Evolutionary conservation across 495 filamentous ascomycete genomes (phyloP).

Genomic region (Terfezia claveryi): DNA sequence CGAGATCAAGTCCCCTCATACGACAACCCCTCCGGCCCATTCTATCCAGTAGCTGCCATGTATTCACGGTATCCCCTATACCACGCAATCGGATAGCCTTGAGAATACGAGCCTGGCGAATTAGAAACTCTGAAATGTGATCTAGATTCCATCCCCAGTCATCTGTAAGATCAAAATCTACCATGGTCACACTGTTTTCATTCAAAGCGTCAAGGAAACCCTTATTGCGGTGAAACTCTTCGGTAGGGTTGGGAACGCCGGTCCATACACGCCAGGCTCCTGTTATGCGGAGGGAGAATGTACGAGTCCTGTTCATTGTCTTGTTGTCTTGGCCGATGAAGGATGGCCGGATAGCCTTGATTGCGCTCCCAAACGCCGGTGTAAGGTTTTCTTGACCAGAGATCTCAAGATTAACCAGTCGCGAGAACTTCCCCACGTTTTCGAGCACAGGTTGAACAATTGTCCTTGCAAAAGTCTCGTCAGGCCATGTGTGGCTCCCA

Average conservation of each 20-base stretch:
- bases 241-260: background rate
- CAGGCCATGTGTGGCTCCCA: background rate
- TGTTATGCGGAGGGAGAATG: background rate
- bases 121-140: background rate
- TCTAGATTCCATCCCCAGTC: background rate
- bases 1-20: background rate
- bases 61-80: background rate
- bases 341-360: background rate
- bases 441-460: background rate
- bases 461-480: background rate
- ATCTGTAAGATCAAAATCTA: background rate
- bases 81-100: background rate
- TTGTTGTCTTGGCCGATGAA: background rate
- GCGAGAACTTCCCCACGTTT: background rate
- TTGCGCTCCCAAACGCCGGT: background rate
- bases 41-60: background rate
- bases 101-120: background rate
- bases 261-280: background rate
- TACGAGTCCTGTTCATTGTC: background rate
- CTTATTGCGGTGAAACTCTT: background rate
- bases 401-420: background rate
- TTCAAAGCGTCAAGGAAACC: background rate
- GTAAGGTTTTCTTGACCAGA: background rate
- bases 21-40: background rate
- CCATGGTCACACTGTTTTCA: background rate